Evolutionary conservation across 2,329 filamentous ascomycete genomes (phyloP), one percentile per base, ranked within the genome.

Genomic region (Colletotrichum scovillei): DNA sequence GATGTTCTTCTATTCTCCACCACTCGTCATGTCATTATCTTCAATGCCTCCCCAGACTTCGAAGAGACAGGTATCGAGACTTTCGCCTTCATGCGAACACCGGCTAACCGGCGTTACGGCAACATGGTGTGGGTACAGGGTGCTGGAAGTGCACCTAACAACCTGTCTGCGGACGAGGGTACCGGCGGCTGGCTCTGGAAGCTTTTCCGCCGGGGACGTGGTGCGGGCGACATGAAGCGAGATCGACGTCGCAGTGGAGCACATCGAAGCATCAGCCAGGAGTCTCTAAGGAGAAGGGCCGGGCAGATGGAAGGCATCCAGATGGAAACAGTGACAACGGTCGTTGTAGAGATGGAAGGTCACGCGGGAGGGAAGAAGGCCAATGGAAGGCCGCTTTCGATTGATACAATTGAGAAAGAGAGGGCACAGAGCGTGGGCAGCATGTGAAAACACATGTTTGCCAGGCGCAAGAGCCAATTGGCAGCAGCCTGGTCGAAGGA

Each of bases 311-410:
- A 72, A 24, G 81, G 82, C 7, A 86, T 86, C 19, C 84, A 86
- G 74, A 83, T 85, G 78, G 84, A 86, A 69, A 84, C 82, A 1
- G 81, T 85, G 1, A 86, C 84, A 8, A 84, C 78, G 2, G 83
- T 86, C 1, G 81, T 84, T 4, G 81, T 86, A 0, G 85, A 86
- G 75, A 76, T 63, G 58, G 57, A 74, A 1, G 38, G 38, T 9
- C 35, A 59, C 0, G 22, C 59, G 1, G 24, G 8, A 12, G 49
- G 22, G 3, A 62, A 66, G 56, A 65, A 57, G n/a, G 22, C 16
- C 6, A 32, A 30, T 14, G 56, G 55, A 5, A 49, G 71, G 46
- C 38, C 71, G 5, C 60, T 32, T 6, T 73, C 71, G 2, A 57
- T 71, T 4, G 71, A 71, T n/a, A 71, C 60, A 14, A 57, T 73